Conservation (phyloP, 805 yeast species). For the Candida incommunis region DNA sequence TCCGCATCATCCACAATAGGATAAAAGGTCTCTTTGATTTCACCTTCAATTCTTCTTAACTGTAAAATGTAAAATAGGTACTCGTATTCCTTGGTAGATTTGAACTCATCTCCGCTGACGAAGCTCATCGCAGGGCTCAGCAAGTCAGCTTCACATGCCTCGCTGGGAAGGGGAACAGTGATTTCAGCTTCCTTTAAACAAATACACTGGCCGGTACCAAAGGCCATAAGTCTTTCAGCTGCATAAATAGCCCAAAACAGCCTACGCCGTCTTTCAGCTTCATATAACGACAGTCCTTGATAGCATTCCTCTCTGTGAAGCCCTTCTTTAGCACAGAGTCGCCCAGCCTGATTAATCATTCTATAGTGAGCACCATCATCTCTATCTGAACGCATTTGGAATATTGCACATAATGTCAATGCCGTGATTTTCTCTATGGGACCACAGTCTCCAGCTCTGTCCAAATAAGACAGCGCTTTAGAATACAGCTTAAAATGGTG, state of each 20-base stretch:
- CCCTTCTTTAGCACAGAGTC: background rate
- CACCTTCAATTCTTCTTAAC: background rate
- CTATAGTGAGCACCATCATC: background rate
- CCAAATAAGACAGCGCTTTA: background rate
- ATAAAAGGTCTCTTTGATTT: conserved; percentile 1
- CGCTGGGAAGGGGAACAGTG: background rate
- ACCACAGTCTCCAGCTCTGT: background rate
- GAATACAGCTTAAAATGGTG: background rate
- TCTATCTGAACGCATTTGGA: background rate
- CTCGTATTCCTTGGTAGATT: background rate
- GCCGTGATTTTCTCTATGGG: background rate
- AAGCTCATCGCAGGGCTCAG: background rate
- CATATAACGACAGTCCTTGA: background rate
- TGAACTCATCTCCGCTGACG: background rate
- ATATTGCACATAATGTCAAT: background rate
- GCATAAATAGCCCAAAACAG: background rate
- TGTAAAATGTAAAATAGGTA: background rate
- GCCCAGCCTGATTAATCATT: background rate
- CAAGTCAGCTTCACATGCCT: background rate
- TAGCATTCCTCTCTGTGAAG: background rate
- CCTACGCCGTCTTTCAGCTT: background rate
- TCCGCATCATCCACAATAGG: background rate
- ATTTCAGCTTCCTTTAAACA: background rate
- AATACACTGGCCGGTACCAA: background rate
- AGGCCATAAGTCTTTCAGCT: background rate